phyloP scores from a whole-genome alignment of 2,329 filamentous ascomycete genomes.

The Epichloe scottii region DNA sequence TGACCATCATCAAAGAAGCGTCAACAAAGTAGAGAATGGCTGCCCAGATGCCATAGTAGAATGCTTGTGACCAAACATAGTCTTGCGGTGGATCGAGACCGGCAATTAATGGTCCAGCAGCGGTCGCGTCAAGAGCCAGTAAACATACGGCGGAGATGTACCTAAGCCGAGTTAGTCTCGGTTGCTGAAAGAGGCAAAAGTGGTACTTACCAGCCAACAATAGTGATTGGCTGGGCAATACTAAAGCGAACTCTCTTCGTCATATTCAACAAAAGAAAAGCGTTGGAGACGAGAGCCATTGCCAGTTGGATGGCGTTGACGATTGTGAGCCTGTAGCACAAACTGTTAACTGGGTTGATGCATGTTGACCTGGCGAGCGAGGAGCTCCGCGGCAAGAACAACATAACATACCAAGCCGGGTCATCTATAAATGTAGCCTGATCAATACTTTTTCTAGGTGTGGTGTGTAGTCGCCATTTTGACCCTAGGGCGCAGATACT shows the following conservation, averaged over 20 bases:
- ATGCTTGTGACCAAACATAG: constrained; percentile 66
- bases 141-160: constrained; percentile 52
- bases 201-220: constrained; percentile 56
- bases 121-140: constrained; percentile 52
- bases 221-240: constrained; percentile 71
- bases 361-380: not conserved
- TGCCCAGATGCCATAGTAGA: constrained; percentile 74
- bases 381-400: not conserved
- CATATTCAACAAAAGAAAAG: constrained; percentile 80
- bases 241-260: constrained; percentile 67
- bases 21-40: constrained; percentile 70
- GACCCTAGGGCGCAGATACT: constrained; percentile 77
- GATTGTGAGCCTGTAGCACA: constrained; percentile 46
- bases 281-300: constrained; percentile 65
- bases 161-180: constrained; percentile 15
- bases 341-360: not conserved
- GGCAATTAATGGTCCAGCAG: constrained; percentile 41
- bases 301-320: constrained; percentile 69
- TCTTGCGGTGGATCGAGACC: constrained; percentile 26
- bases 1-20: constrained; percentile 63
- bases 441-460: constrained; percentile 32
- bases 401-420: constrained; percentile 49
- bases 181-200: not conserved
- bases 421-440: constrained; percentile 46
- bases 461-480: constrained; percentile 55